A percentile compares a stretch with the other conserved stretches of the same genome.
phyloP scores from a whole-genome alignment of 306 rosid genomes.

The Glycine latifolia region DNA sequence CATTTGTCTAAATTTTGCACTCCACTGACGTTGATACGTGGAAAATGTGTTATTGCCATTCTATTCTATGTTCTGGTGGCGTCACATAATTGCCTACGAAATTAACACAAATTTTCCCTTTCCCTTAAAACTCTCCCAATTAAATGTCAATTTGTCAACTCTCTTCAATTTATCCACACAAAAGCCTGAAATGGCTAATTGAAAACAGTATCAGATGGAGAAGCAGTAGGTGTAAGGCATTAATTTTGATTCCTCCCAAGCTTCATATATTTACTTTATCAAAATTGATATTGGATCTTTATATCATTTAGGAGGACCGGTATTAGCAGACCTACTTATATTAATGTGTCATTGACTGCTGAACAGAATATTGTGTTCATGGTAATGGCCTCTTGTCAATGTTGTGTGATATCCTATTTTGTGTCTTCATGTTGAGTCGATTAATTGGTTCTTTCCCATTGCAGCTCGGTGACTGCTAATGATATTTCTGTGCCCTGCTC shows the following conservation, averaged over 20 bases:
- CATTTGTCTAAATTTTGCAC: not conserved
- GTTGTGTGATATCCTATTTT: not conserved
- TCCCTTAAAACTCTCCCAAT: not conserved
- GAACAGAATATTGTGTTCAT: not conserved
- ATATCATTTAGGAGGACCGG: not conserved
- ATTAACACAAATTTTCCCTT: not conserved
- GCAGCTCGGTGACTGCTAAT: too few relatives aligned
- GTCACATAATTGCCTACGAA: not conserved
- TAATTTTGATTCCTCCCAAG: too few relatives aligned
- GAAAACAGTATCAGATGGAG: not conserved
- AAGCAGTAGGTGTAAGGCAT: too few relatives aligned
- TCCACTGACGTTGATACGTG: not conserved
- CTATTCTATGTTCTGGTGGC: not conserved
- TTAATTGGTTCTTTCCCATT: not conserved
- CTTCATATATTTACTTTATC: too few relatives aligned
- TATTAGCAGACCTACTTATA: not conserved
- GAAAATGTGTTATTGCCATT: constrained; percentile 17
- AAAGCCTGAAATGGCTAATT: not conserved
- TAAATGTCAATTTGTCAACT: not conserved
- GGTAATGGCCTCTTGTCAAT: too few relatives aligned
- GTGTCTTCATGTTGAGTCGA: not conserved
- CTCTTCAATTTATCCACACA: not conserved
- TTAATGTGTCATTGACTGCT: not conserved
- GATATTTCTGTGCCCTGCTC: too few relatives aligned
- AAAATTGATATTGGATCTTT: too few relatives aligned